These are phyloP conservation scores for Didymosphaeria variabile DNA, from an alignment of 2,329 filamentous ascomycete genomes.

Conservation along the genomic window DNA sequence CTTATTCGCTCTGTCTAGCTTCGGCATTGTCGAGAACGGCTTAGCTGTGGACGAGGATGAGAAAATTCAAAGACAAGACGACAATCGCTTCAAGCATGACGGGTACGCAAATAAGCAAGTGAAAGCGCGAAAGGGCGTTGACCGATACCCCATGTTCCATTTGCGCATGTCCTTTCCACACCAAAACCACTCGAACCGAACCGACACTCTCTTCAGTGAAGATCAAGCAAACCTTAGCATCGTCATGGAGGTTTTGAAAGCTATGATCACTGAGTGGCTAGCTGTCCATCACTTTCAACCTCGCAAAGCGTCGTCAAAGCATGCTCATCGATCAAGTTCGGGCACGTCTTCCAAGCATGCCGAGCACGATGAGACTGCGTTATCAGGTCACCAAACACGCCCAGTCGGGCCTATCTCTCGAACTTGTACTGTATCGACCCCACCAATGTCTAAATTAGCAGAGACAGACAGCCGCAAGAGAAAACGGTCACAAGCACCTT, in stretches of 20 bases:
- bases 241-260: conserved; percentile 71
- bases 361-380: not conserved
- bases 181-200: conserved; percentile 8
- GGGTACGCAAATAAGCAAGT: conserved; percentile 62
- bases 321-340: conserved; percentile 12
- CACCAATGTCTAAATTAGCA: not conserved
- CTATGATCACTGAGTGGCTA: conserved; percentile 78
- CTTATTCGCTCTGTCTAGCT: conserved; percentile 78
- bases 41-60: conserved; percentile 48
- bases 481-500: conserved; percentile 21
- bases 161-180: conserved; percentile 67
- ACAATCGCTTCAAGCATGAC: conserved; percentile 57
- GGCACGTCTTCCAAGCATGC: not conserved
- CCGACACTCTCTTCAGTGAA: conserved; percentile 34
- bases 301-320: conserved; percentile 34
- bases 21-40: conserved; percentile 69
- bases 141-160: conserved; percentile 90
- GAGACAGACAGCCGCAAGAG: conserved; percentile 27
- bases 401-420: not conserved
- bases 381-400: not conserved
- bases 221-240: conserved; percentile 56
- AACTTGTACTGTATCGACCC: not conserved
- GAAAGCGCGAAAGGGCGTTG: conserved; percentile 71
- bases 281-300: conserved; percentile 75
- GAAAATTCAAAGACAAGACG: conserved; percentile 45